phyloP scores from a whole-genome alignment of 2,329 filamentous ascomycete species.

The Aspergillus sp. region DNA sequence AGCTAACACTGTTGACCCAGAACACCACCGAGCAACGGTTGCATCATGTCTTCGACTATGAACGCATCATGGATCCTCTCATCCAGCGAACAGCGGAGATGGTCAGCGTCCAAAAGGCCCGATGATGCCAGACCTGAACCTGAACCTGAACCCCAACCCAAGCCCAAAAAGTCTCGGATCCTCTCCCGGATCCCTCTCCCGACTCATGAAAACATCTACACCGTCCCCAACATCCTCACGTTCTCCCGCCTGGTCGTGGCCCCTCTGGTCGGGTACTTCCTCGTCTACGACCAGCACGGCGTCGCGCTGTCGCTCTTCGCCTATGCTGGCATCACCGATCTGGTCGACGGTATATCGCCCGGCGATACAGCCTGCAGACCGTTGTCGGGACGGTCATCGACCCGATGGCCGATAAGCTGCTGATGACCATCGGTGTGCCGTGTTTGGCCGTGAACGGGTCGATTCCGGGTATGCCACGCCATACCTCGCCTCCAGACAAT shows the following conservation, averaged over 20 bases:
- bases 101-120: too few relatives aligned
- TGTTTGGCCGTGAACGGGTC: constrained; percentile 74
- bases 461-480: constrained; percentile 61
- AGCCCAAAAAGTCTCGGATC: constrained; percentile 22
- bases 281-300: constrained; percentile 71
- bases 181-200: constrained; percentile 23
- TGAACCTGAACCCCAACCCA: constrained; percentile 8
- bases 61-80: too few relatives aligned
- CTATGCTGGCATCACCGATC: constrained; percentile 83
- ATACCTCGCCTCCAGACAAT: background rate
- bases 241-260: constrained; percentile 74
- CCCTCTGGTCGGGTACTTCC: constrained; percentile 77
- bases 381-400: constrained; percentile 93
- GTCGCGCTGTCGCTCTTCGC: constrained; percentile 78
- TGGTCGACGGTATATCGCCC: constrained; percentile 88
- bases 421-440: constrained; percentile 89
- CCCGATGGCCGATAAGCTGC: constrained; percentile 89
- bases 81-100: too few relatives aligned
- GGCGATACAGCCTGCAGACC: constrained; percentile 77
- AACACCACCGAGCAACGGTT: too few relatives aligned
- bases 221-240: constrained; percentile 87
- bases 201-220: constrained; percentile 85
- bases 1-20: too few relatives aligned
- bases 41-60: background rate
- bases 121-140: too few relatives aligned